Evolutionary conservation across 768 basidiomycete genomes (phyloP), one percentile per base, ranked within the genome.

Genomic region (Amanita brunnescens): DNA sequence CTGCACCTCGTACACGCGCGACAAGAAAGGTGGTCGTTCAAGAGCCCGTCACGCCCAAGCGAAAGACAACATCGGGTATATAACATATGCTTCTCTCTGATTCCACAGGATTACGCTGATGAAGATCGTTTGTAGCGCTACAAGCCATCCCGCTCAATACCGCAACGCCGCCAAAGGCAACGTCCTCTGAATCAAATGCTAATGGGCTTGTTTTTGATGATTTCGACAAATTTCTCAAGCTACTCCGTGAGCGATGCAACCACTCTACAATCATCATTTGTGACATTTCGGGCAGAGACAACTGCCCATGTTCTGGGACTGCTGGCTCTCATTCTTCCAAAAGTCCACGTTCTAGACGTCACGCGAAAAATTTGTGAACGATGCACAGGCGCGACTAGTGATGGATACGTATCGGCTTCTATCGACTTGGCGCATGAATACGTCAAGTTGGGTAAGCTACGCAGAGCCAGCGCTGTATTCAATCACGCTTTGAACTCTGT

Each of bases 351-450:
- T 3, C 72, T 97, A 21, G 79, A 83, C 48, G 67, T 82, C 13
- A 72, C 82, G 2, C 73, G 85, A 34, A 78, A 75, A 13, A 58
- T 94, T 5, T 78, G 79, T 21, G 78, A 86, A 45, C 65, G 68
- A 14, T 67, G 76, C 23, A 52, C 62, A 1, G 72, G 74, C 0
- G 52, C 63, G 14, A 61, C 70, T 1, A 69, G 69, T 50, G 71
- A 81, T 68, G 70, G 71, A 10, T 90, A 81, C 61, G 70, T 87
- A 16, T 64, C 65, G 1, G 68, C 78, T 1, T 92, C 87, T 2
- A 68, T 83, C 1, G 79, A 84, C 38, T 75, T 95, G 5, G 93
- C 87, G 0, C 75, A 81, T 50, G 90, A 93, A 62, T 92, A 93
- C 58, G 69, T 82, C 40, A 78, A 75, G 32, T 74, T 97, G 1